Evolutionary conservation across 768 basidiomycete species (phyloP), one percentile per base, ranked within the genome.

Genomic region (Baorangia bicolor): DNA sequence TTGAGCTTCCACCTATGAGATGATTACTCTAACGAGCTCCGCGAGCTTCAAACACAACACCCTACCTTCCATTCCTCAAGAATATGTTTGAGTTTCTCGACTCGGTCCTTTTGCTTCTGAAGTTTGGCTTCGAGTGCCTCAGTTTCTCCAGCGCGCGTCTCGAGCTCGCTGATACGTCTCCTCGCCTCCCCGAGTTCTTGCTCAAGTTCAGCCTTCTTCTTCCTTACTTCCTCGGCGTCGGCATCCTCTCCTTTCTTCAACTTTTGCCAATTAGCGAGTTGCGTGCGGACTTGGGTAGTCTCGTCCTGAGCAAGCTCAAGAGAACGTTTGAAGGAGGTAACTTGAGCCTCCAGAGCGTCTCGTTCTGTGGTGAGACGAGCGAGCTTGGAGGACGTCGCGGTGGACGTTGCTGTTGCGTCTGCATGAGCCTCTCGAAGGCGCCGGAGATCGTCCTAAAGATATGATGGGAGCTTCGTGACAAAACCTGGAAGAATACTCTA

Each of bases 191-290:
- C 73, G 16, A 84, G 73, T 52, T 81, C 72, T 3, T 80, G 70
- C 53, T 90, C 85, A 12, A 90, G 74, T 31, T 84, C 80, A 11
- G 78, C 72, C 11, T 81, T 80, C 52, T 76, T 73, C 64, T 83
- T 85, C 39, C 83, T 77, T 49, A 79, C 70, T 7, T 72, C 68
- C 49, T 86, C 87, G 10, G 79, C 74, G 31, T 87, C 84, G 18
- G 75, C 80, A 12, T 79, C 83, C 44, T 83, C 87, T 45, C 82
- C 84, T 27, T 74, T 83, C 63, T 90, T 90, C 18, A 89, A 69
- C 27, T 69, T 78, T 63, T 87, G 78, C 87, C 87, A 90, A 63
- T 85, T 82, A 39, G 81, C 80, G 10, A 91, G 72, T 61, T 92
- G 89, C 16, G 79, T 78, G 47, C 80, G 78, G 35, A 90, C 73